Base-by-base conservation (phyloP, 2,329 filamentous ascomycete species). In the Mollisia scopiformis region DNA sequence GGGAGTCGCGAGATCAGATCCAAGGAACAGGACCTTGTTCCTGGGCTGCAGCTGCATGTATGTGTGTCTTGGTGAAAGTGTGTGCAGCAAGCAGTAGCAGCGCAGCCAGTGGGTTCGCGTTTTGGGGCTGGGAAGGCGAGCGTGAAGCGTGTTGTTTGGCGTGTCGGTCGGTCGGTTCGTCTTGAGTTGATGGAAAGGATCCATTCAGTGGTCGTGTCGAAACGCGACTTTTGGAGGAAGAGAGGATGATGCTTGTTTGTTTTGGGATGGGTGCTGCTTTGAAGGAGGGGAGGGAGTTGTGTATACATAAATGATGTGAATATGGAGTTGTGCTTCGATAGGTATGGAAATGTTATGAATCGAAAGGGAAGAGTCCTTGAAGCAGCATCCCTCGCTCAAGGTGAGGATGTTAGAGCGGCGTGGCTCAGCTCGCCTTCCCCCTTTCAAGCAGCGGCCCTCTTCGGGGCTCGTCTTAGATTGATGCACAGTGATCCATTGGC, bases 181-280 rank as follows among this genome's bases (percentile, higher is more conserved):
- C n/a, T n/a, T 47, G 43, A 47, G 43, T 28, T 47, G 43, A 27
- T 25, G 43, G 23, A 28, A 23, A 39, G 7, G 51, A 39, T 23
- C 58, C 56, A 57, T 25, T 62, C 56, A 57, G 31, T 49, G 52
- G 60, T 10, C 56, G 19, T 46, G 60, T 10, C 56, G 19, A 46
- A 59, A 62, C 60, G 60, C 60, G 60, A 50, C 30, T 53, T 47
- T 57, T n/a, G n/a, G 43, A 47, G 41, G 19, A 27, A 35, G 41
- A 23, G 41, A 39, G 27, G 43, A 33, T 16, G 25, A 56, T 41
- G 25, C 52, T 43, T 28, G 43, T 39, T 21, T 54, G 30, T 35
- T 21, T 39, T 14, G 14, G 41, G 37, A 21, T 21, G 19, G 21
- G 19, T 8, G 43, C 25, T 47, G 43, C 21, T 25, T 47, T 27